Evolutionary conservation across 345 rosid genomes (phyloP).

Genomic region (Hypericum androsaemum): DNA sequence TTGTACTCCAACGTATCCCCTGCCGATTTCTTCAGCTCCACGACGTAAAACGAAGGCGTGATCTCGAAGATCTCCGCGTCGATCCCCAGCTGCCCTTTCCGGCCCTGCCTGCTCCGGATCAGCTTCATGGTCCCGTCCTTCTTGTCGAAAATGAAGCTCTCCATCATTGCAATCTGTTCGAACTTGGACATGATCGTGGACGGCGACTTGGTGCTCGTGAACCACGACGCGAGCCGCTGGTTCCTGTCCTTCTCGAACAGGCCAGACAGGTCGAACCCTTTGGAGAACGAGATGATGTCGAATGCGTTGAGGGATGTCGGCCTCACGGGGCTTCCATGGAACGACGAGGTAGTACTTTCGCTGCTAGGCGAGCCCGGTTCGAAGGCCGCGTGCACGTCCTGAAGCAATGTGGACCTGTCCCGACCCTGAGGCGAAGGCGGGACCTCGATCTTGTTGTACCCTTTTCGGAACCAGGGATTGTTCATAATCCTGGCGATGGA

Average conservation of each 20-base stretch:
- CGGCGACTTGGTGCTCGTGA: slow-evolving; percentile 49
- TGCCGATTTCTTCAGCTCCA: slow-evolving; percentile 57
- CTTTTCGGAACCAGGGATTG: slow-evolving; percentile 61
- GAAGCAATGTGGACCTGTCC: slow-evolving; percentile 17
- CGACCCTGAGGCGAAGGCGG: slow-evolving; percentile 27
- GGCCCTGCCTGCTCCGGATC: slow-evolving; percentile 53
- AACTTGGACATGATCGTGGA: slow-evolving; percentile 58
- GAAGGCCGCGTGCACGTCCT: slow-evolving; percentile 40
- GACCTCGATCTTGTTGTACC: slow-evolving; percentile 38
- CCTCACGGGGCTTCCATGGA: slow-evolving; percentile 11
- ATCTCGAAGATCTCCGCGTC: slow-evolving; percentile 76
- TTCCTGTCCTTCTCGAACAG: slow-evolving; percentile 45
- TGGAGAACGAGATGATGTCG: slow-evolving; percentile 67
- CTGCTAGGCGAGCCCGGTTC: background rate
- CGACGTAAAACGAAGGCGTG: slow-evolving; percentile 54
- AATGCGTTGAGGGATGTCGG: slow-evolving; percentile 62
- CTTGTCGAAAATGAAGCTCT: slow-evolving; percentile 39
- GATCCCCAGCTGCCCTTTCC: slow-evolving; percentile 69
- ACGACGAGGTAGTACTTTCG: background rate
- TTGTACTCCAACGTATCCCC: slow-evolving; percentile 81
- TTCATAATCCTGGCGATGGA: slow-evolving; percentile 44
- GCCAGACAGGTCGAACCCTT: slow-evolving; percentile 70
- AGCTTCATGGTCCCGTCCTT: slow-evolving; percentile 52
- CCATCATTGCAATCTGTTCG: slow-evolving; percentile 52
- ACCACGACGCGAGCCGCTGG: slow-evolving; percentile 29